Evolutionary conservation across 495 filamentous ascomycete genomes (phyloP).

Genomic region (Pseudevernia furfuracea): DNA sequence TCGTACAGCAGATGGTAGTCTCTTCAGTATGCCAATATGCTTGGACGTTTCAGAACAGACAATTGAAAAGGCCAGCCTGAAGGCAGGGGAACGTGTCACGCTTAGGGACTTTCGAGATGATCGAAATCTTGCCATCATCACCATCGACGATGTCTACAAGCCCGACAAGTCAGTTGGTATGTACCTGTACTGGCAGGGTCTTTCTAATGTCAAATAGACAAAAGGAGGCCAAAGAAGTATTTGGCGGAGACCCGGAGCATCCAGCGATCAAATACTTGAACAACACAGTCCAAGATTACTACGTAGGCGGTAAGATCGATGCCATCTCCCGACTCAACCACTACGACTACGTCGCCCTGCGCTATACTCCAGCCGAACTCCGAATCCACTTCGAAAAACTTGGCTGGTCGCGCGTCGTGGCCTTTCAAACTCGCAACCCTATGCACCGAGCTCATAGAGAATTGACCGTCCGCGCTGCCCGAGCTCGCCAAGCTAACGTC

Average conservation of each 20-base stretch:
- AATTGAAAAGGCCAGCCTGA: constrained; percentile 63
- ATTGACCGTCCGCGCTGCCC: constrained; percentile 91
- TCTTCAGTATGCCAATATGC: constrained; percentile 96
- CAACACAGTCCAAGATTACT: constrained; percentile 71
- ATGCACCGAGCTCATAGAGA: constrained; percentile 99
- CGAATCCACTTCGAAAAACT: constrained; percentile 98
- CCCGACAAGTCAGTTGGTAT: constrained; percentile 74
- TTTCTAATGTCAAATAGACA: constrained; percentile 47
- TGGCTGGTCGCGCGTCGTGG: constrained; percentile 91
- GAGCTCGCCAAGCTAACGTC: constrained; percentile 91
- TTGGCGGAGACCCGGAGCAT: constrained; percentile 89
- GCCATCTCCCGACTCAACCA: constrained; percentile 91
- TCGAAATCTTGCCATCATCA: constrained; percentile 88
- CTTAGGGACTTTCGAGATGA: constrained; percentile 96
- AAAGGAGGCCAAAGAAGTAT: constrained; percentile 86
- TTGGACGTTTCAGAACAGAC: constrained; percentile 70
- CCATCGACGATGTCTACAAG: constrained; percentile 91
- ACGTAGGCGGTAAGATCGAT: constrained; percentile 91
- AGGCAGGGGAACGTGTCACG: constrained; percentile 71
- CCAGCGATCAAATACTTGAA: constrained; percentile 86
- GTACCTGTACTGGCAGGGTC: constrained; percentile 17
- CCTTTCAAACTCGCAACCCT: constrained; percentile 96
- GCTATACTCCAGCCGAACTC: constrained; percentile 93
- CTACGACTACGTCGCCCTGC: constrained; percentile 95
- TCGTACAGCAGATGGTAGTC: constrained; percentile 78